phyloP scores from a whole-genome alignment of 2,329 filamentous ascomycete genomes.

The Stagonosporopsis tanaceti region DNA sequence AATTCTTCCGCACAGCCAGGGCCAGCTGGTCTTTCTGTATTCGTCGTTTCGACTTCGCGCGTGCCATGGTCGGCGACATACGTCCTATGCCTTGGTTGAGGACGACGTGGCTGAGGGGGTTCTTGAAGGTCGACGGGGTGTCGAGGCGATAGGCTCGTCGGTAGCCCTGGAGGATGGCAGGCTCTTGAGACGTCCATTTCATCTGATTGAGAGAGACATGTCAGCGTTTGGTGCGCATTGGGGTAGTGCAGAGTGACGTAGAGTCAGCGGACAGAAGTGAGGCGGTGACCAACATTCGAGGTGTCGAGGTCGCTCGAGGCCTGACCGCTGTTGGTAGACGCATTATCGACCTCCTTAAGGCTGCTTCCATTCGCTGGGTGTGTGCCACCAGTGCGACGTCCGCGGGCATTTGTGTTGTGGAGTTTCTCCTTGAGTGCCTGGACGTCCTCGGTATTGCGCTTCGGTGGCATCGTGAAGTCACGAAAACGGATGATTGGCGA shows the following conservation, averaged over 20 bases:
- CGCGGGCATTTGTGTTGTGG: slow-evolving; percentile 50
- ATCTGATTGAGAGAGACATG: slow-evolving; percentile 50
- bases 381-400: slow-evolving; percentile 45
- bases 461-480: slow-evolving; percentile 49
- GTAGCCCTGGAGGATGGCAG: slow-evolving; percentile 75
- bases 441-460: slow-evolving; percentile 50
- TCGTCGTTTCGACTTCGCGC: slow-evolving; percentile 68
- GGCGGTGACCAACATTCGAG: slow-evolving; percentile 44
- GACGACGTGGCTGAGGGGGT: slow-evolving; percentile 58
- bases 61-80: slow-evolving; percentile 78
- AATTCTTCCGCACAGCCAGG: slow-evolving; percentile 78
- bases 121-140: slow-evolving; percentile 73
- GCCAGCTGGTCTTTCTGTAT: slow-evolving; percentile 78
- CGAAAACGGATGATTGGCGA: slow-evolving; percentile 12
- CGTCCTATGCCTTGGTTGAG: slow-evolving; percentile 69
- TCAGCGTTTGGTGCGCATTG: slow-evolving; percentile 23
- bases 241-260: slow-evolving; percentile 1
- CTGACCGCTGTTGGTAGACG: slow-evolving; percentile 47
- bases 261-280: slow-evolving; percentile 11
- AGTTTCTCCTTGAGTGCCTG: slow-evolving; percentile 54
- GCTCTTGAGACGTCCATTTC: slow-evolving; percentile 73
- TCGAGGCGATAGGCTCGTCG: slow-evolving; percentile 75
- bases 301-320: slow-evolving; percentile 38
- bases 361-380: slow-evolving; percentile 43
- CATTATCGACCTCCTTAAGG: slow-evolving; percentile 51